Evolutionary conservation across 805 yeast genomes (phyloP).

Genomic region (Saturnispora mendoncae): DNA sequence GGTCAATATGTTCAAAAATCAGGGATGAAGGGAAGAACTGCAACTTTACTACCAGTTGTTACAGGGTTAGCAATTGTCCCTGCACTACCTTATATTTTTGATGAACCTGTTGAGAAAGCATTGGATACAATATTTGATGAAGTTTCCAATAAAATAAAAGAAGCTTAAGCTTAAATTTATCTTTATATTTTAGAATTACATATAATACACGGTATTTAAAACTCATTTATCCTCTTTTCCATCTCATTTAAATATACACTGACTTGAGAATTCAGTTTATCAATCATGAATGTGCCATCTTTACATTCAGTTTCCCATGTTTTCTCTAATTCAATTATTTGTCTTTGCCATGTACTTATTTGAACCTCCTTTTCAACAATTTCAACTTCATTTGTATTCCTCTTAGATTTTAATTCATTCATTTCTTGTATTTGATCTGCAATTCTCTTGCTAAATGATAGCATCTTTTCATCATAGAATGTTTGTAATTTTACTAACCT

Average conservation of each 20-base stretch:
- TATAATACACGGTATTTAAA: constrained; percentile 4
- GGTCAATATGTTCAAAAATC: constrained; percentile 50
- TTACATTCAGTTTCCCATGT: constrained; percentile 46
- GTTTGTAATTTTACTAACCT: constrained; percentile 36
- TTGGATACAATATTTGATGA: constrained; percentile 51
- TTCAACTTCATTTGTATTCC: constrained; percentile 40
- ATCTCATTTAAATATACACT: constrained; percentile 45
- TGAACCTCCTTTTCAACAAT: constrained; percentile 39
- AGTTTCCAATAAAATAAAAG: not conserved
- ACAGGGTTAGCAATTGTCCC: constrained; percentile 73
- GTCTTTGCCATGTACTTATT: constrained; percentile 32
- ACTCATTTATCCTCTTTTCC: constrained; percentile 28
- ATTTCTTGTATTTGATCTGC: constrained; percentile 38
- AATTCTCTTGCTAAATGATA: constrained; percentile 34
- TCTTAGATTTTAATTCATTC: constrained; percentile 39
- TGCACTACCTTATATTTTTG: constrained; percentile 65
- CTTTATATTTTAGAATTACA: not conserved
- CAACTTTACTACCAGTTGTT: constrained; percentile 70
- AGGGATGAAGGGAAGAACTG: constrained; percentile 36
- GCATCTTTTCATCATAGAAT: constrained; percentile 39
- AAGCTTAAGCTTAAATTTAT: not conserved
- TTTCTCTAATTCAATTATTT: constrained; percentile 30
- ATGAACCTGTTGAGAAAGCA: constrained; percentile 70
- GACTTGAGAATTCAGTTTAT: constrained; percentile 47
- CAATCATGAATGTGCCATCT: constrained; percentile 44